Evolutionary conservation across 768 basidiomycete genomes (phyloP).

Genomic region (Neoboletus magnificus): DNA sequence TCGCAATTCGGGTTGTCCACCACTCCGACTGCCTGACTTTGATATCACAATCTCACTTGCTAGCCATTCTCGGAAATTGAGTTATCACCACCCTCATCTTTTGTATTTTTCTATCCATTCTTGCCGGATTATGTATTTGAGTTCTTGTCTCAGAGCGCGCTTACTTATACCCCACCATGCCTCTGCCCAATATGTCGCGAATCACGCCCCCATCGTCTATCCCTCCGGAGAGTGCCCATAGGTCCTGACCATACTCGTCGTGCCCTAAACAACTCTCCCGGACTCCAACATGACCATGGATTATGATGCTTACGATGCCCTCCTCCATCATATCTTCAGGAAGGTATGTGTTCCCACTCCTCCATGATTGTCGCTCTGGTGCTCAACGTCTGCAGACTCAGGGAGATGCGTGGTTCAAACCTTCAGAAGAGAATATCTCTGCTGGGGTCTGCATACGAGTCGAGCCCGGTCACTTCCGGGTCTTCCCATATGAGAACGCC

Average conservation of each 20-base stretch:
- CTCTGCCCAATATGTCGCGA: background rate
- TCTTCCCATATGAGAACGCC: slow-evolving; percentile 85
- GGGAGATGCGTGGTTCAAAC: slow-evolving; percentile 84
- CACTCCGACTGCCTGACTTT: background rate
- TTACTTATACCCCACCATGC: slow-evolving; percentile 22
- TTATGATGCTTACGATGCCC: slow-evolving; percentile 80
- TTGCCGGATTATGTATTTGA: slow-evolving; percentile 2
- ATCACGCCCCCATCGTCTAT: background rate
- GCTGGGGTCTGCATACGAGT: slow-evolving; percentile 77
- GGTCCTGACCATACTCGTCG: background rate
- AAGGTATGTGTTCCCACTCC: slow-evolving; percentile 42
- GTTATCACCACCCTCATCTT: background rate
- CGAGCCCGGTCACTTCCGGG: slow-evolving; percentile 64
- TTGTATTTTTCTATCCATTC: background rate
- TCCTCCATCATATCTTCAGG: slow-evolving; percentile 77
- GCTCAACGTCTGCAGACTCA: slow-evolving; percentile 52
- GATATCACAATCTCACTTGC: background rate
- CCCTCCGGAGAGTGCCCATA: background rate
- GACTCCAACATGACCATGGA: slow-evolving; percentile 30
- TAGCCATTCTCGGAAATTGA: slow-evolving; percentile 5
- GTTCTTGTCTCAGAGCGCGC: background rate
- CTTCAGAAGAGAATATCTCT: slow-evolving; percentile 76
- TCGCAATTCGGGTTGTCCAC: slow-evolving; percentile 5
- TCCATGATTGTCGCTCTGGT: background rate
- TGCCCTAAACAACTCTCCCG: background rate